Conservation (phyloP, 768 basidiomycete species). For the Naematelia encephala region DNA sequence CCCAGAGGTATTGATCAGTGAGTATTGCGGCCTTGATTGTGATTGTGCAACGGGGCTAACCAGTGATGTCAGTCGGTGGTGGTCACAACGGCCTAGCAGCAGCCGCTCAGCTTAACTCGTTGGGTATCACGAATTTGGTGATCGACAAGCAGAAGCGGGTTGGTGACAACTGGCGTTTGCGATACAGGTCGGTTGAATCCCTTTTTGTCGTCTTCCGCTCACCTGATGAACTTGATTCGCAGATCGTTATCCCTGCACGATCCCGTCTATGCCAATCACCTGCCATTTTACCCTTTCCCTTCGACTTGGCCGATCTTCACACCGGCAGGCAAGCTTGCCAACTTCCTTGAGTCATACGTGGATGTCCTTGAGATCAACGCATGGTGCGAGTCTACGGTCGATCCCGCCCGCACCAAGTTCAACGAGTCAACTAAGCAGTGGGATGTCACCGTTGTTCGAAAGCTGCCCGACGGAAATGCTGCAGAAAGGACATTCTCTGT, state of each 20-base stretch:
- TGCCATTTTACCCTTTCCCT: constrained; percentile 59
- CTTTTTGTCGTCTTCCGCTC: not conserved
- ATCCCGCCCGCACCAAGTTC: constrained; percentile 32
- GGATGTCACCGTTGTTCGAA: constrained; percentile 36
- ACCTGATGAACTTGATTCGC: too few relatives aligned
- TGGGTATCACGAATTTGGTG: constrained; percentile 60
- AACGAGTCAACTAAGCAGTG: constrained; percentile 49
- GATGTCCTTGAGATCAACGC: constrained; percentile 62
- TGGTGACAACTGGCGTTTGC: constrained; percentile 51
- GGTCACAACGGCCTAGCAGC: constrained; percentile 58
- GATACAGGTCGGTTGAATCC: constrained; percentile 66
- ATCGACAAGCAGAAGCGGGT: constrained; percentile 56
- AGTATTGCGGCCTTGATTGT: constrained; percentile 3
- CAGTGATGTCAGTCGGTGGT: constrained; percentile 33
- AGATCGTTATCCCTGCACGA: constrained; percentile 36
- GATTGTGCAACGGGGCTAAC: not conserved
- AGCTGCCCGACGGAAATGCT: constrained; percentile 10
- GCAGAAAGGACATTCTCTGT: constrained; percentile 50
- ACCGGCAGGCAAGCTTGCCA: constrained; percentile 60
- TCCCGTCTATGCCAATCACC: constrained; percentile 52
- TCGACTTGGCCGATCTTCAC: constrained; percentile 53
- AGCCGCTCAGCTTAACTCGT: constrained; percentile 64
- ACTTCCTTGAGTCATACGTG: constrained; percentile 67
- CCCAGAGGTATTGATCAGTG: constrained; percentile 59
- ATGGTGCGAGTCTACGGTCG: constrained; percentile 55